Percentiles rank a stretch among this genome's conserved stretches.
phyloP scores from a whole-genome alignment of 176 grass and related monocot genomes.

The Oryza nivara region DNA sequence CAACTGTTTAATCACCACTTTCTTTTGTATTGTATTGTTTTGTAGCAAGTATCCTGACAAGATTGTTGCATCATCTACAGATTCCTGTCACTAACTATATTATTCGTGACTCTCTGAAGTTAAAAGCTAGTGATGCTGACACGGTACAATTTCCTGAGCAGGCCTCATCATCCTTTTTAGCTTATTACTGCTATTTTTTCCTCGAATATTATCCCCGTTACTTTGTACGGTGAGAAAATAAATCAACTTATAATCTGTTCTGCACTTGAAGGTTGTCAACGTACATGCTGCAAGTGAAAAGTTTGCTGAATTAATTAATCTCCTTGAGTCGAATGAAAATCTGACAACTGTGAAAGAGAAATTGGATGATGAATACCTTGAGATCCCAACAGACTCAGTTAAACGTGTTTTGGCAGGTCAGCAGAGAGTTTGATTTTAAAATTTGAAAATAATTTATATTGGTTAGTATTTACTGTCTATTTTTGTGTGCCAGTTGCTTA shows the following conservation, averaged over 20 bases:
- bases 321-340: conserved; percentile 63
- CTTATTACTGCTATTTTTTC: background rate
- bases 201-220: background rate
- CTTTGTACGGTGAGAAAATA: conserved; percentile 6
- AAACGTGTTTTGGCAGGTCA: conserved; percentile 87
- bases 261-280: conserved; percentile 57
- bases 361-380: conserved; percentile 80
- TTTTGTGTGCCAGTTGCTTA: background rate
- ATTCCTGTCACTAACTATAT: conserved; percentile 75
- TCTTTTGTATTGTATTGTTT: background rate
- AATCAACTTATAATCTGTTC: conserved; percentile 21
- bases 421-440: conserved; percentile 23
- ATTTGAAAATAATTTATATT: conserved; percentile 3
- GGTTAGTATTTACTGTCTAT: background rate
- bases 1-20: background rate
- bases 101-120: conserved; percentile 83
- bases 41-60: conserved; percentile 10
- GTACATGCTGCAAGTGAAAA: conserved; percentile 76
- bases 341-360: conserved; percentile 57
- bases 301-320: conserved; percentile 63
- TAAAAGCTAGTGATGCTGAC: conserved; percentile 84
- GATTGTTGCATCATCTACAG: conserved; percentile 50
- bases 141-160: conserved; percentile 55
- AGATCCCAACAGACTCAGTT: conserved; percentile 61
- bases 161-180: conserved; percentile 10